phyloP scores from a whole-genome alignment of 768 basidiomycete species.

The Sporobolomyces phaffii region DNA sequence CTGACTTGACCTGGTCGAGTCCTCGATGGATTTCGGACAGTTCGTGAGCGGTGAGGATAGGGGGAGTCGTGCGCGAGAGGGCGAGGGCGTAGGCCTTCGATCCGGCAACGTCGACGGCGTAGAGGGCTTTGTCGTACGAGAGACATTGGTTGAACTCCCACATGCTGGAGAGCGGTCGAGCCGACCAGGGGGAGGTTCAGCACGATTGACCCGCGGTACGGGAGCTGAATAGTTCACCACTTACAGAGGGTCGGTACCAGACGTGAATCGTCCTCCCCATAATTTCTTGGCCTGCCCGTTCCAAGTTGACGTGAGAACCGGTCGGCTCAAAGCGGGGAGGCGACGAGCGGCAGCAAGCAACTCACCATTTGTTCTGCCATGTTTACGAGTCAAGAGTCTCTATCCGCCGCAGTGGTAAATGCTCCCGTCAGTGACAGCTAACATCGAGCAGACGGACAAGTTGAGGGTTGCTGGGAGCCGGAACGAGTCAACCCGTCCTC shows the following conservation, averaged over 20 bases:
- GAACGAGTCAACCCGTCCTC: too few relatives aligned
- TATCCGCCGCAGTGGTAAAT: too few relatives aligned
- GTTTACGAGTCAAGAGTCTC: background rate
- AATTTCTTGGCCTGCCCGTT: slow-evolving; percentile 59
- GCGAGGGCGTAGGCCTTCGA: slow-evolving; percentile 95
- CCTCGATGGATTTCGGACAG: slow-evolving; percentile 60
- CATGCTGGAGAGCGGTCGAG: slow-evolving; percentile 66
- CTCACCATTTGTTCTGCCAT: slow-evolving; percentile 36
- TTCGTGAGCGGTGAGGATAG: slow-evolving; percentile 74
- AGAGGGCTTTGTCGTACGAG: slow-evolving; percentile 89
- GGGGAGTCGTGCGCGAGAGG: slow-evolving; percentile 58
- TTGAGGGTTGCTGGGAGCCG: too few relatives aligned
- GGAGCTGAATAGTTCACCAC: too few relatives aligned
- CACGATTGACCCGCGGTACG: too few relatives aligned
- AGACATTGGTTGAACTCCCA: slow-evolving; percentile 95
- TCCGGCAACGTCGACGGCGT: slow-evolving; percentile 80
- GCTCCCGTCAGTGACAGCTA: too few relatives aligned
- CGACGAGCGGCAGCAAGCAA: background rate
- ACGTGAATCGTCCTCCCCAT: slow-evolving; percentile 85
- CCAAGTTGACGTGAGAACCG: too few relatives aligned
- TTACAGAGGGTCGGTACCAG: slow-evolving; percentile 79
- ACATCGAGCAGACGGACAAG: too few relatives aligned
- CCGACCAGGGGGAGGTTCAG: too few relatives aligned
- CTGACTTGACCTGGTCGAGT: slow-evolving; percentile 65
- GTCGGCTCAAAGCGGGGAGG: background rate